Base-by-base conservation (phyloP, 2,329 filamentous ascomycete species). In the Gliomastix tumulicola region DNA sequence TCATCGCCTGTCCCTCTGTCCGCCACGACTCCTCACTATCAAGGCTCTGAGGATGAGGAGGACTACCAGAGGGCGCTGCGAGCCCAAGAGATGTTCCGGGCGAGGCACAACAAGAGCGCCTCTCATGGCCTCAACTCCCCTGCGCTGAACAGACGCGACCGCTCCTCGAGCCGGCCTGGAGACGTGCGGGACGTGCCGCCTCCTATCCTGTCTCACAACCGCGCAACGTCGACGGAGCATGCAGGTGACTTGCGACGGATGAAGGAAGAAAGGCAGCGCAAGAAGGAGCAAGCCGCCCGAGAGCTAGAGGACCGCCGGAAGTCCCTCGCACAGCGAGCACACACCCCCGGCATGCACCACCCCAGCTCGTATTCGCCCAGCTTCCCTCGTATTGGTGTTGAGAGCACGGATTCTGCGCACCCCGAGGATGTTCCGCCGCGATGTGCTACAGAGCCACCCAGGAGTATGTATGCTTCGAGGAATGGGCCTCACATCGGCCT, bases 301-400 rank as follows among this genome's bases (percentile, higher is more conserved):
- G 89, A 96, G 58, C 74, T 97, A 1, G 89, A 96, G 58, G 86
- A 92, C 50, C 79, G 90, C 20, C 81, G 90, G 40, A 78, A 85
- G 52, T 96, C 90, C 12, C 69, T 94, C 19, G 87, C 85, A 16
- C 76, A 86, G 38, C 76, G 88, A 34, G 84, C 88, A 4, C 85
- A 84, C 18, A 87, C 82, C 4, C 88, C 88, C 1, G 66, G 79
- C 0, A 94, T 96, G 42, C 81, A 86, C 6, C 81, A 88, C 45
- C 89, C 89, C 1, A 68, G 69, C 41, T 63, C 76, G 40, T 60
- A 78, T 30, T 49, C 49, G 16, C 50, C 52, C 9, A 42, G 40
- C 5, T 40, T 49, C n/a, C 33, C 39, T 19, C 48, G 48, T 4
- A 39, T 56, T 23, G 52, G 49, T 17, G 58, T 69, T 22, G 69